Conservation (phyloP, 768 basidiomycete species). For the Russula foetens region DNA sequence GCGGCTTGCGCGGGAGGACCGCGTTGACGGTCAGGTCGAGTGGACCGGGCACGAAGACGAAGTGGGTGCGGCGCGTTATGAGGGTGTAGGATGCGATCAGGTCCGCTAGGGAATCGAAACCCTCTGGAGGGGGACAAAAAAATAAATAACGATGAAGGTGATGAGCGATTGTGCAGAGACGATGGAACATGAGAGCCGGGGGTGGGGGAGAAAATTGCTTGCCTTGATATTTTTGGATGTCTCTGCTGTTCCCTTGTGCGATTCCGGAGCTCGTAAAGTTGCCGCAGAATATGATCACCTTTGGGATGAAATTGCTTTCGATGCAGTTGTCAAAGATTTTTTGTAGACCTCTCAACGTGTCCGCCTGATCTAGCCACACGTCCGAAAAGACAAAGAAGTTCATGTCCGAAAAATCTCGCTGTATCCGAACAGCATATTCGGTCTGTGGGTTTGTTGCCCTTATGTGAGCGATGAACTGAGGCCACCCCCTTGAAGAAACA, state of each 20-base stretch:
- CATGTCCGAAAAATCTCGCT: constrained; percentile 63
- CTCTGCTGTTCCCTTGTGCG: constrained; percentile 66
- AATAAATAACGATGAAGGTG: too few relatives aligned
- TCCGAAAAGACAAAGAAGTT: constrained; percentile 94
- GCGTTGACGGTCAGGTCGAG: constrained; percentile 79
- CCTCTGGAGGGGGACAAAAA: too few relatives aligned
- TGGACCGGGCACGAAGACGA: constrained; percentile 93
- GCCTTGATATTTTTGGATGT: constrained; percentile 85
- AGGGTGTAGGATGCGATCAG: constrained; percentile 74
- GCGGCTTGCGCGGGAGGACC: constrained; percentile 70
- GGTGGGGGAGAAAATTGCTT: not conserved
- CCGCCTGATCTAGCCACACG: constrained; percentile 88
- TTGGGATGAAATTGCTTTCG: constrained; percentile 81
- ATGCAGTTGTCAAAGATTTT: constrained; percentile 88
- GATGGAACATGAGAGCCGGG: not conserved
- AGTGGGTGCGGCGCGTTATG: constrained; percentile 74
- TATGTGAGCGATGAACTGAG: not conserved
- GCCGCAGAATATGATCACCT: constrained; percentile 86
- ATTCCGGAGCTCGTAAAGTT: constrained; percentile 88
- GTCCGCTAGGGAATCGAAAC: constrained; percentile 80
- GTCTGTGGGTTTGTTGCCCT: constrained; percentile 27
- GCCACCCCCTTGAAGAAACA: not conserved
- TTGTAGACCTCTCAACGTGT: constrained; percentile 69
- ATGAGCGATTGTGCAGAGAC: not conserved
- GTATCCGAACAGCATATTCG: constrained; percentile 52